Evolutionary conservation across 164 flowering plant species (phyloP), one percentile per base, ranked within the genome.

Genomic region (Cinnamomum micranthum): DNA sequence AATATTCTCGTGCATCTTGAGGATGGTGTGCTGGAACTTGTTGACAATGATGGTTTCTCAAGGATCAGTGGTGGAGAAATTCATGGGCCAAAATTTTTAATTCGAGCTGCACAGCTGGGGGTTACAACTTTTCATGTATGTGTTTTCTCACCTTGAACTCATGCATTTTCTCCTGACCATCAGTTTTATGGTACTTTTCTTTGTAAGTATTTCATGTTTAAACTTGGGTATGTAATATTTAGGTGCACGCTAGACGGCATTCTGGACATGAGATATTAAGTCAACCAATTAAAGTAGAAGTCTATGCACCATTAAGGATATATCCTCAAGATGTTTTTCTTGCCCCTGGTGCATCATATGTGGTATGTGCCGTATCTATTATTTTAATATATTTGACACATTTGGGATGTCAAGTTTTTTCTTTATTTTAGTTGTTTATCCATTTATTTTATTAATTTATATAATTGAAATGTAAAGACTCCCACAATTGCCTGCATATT

Each of bases 291-390:
- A 85, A 81, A 81, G 86, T 93, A 72, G 98, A 95, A 87, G 96
- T 95, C 22, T 95, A 92, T 86, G 88, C 89, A 63, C 90, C 91
- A 23, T 94, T 90, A 47, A 82, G 73, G 66, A 80, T 95, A 68
- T 86, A 86, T 72, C 99, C 99, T 15, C 77, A 75, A 31, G 82
- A 86, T 68, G 85, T 95, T 72, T 90, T 86, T 79, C 89, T 95
- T 71, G 92, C 82, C 58, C 99, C 97, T 10, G 98, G 99, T 77
- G 94, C 99, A 77, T 86, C 93, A 35, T 95, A 85, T 77, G 75
- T 82, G 91, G 97, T 92, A 90, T 76, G 87, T 64, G 68, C 65
- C 27, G 68, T 23, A 35, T 28, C 3, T 24, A 13, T 68, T 13
- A 15, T 55, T 17, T 14, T 15, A 55, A 55, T 55, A 20, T 55